Evolutionary conservation across 148 eudicot species (phyloP).

Genomic region (Silene uniflora): DNA sequence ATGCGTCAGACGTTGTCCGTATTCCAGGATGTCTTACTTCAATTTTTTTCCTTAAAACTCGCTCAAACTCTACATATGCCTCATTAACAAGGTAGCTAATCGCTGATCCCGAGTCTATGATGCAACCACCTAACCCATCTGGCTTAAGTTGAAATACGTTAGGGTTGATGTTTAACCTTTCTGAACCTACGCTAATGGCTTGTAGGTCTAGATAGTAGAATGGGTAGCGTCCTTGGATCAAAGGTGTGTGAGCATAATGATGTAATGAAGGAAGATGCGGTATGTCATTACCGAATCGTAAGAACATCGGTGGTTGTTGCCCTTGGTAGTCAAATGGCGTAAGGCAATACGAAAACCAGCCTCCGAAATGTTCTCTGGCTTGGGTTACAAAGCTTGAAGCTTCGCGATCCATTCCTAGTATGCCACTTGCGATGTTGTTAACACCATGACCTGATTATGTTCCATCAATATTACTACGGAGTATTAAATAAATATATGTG

Average conservation of each 20-base stretch:
- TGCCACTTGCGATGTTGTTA: slow-evolving; percentile 1
- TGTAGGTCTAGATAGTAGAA: not conserved
- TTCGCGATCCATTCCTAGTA: not conserved
- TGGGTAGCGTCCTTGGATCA: not conserved
- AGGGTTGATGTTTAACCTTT: not conserved
- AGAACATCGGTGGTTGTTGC: not conserved
- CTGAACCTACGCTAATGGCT: not conserved
- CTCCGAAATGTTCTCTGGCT: not conserved
- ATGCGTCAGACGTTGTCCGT: too few relatives aligned
- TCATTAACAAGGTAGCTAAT: too few relatives aligned
- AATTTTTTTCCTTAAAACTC: too few relatives aligned
- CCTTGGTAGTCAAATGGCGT: not conserved
- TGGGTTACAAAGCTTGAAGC: not conserved
- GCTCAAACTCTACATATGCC: too few relatives aligned
- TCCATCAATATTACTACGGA: too few relatives aligned
- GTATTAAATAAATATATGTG: too few relatives aligned
- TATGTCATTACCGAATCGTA: not conserved
- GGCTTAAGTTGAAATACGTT: not conserved
- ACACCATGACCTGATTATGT: too few relatives aligned
- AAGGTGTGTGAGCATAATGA: not conserved
- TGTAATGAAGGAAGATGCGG: not conserved
- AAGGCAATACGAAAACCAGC: not conserved
- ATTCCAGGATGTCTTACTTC: too few relatives aligned
- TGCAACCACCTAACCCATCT: too few relatives aligned
- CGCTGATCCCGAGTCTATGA: too few relatives aligned